A percentile compares a stretch with the other conserved stretches of the same genome.
These are phyloP conservation scores for Tetrapisispora nanseiensis DNA, from an alignment of 805 yeast species.

Conservation along the genomic window DNA sequence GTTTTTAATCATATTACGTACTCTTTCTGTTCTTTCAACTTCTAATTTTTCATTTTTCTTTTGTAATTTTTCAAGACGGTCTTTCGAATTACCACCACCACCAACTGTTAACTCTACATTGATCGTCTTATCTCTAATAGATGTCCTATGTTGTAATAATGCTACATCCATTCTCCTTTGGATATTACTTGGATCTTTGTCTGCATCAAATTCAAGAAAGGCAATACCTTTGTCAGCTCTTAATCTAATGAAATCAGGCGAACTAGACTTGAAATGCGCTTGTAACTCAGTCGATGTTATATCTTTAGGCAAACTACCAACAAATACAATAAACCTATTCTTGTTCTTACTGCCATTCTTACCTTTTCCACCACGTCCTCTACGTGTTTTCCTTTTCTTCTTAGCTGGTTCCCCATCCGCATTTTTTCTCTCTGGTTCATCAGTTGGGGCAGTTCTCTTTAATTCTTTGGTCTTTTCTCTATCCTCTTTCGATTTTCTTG, in stretches of 20 bases:
- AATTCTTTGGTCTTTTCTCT: constrained; percentile 14
- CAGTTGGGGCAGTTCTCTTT: constrained; percentile 19
- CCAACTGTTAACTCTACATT: constrained; percentile 97
- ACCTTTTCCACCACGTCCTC: constrained; percentile 70
- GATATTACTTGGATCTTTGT: constrained; percentile 39
- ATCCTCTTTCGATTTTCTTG: constrained; percentile 26
- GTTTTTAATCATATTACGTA: constrained; percentile 38
- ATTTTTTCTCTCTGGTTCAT: constrained; percentile 11
- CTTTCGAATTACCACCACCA: constrained; percentile 86
- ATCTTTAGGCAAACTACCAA: constrained; percentile 81
- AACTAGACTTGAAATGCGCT: constrained; percentile 61
- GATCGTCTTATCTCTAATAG: constrained; percentile 61
- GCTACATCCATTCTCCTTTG: constrained; percentile 78
- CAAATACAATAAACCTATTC: constrained; percentile 66
- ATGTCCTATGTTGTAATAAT: constrained; percentile 70
- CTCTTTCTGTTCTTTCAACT: constrained; percentile 56
- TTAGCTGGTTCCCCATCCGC: constrained; percentile 32
- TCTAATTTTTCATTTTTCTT: constrained; percentile 68
- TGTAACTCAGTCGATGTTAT: constrained; percentile 50
- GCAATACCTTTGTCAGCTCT: constrained; percentile 87
- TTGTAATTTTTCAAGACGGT: constrained; percentile 58
- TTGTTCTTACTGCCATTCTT: constrained; percentile 35
- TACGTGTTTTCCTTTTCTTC: constrained; percentile 45
- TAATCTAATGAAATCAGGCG: constrained; percentile 68
- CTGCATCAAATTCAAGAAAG: constrained; percentile 68